Evolutionary conservation across 805 yeast species (phyloP).

Genomic region (Yamadazyma paraphyllophila): DNA sequence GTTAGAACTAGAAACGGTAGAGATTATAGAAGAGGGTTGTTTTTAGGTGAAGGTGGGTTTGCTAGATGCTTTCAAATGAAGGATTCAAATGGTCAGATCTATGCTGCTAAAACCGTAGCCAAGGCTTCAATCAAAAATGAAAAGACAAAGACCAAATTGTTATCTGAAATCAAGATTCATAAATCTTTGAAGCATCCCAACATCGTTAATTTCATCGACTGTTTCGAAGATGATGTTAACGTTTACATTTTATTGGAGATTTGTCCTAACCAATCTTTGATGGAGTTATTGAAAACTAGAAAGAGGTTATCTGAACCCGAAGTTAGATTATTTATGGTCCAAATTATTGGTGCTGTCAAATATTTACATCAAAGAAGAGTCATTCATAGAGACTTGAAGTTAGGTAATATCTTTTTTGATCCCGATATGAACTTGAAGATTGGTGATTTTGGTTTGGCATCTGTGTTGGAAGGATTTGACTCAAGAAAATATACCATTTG

Average conservation of each 20-base stretch:
- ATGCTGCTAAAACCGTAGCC: slow-evolving; percentile 97
- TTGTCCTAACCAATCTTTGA: slow-evolving; percentile 90
- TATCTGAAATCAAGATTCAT: slow-evolving; percentile 94
- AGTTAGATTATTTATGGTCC: slow-evolving; percentile 84
- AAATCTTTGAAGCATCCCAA: slow-evolving; percentile 85
- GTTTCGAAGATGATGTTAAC: slow-evolving; percentile 94
- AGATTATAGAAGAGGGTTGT: slow-evolving; percentile 86
- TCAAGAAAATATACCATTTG: slow-evolving; percentile 91
- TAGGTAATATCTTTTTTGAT: slow-evolving; percentile 94
- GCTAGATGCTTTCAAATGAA: slow-evolving; percentile 98
- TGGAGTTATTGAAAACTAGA: slow-evolving; percentile 87
- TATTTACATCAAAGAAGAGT: slow-evolving; percentile 91
- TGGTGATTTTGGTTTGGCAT: slow-evolving; percentile 98
- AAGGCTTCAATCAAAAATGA: slow-evolving; percentile 89
- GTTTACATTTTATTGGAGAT: slow-evolving; percentile 92
- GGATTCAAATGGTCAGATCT: slow-evolving; percentile 81
- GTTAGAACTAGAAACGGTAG: slow-evolving; percentile 84
- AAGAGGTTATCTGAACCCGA: slow-evolving; percentile 88
- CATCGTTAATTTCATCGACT: slow-evolving; percentile 89
- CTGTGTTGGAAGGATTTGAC: slow-evolving; percentile 66
- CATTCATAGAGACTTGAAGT: slow-evolving; percentile 91
- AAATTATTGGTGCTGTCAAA: slow-evolving; percentile 89
- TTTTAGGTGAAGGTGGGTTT: slow-evolving; percentile 97
- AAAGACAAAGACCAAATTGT: slow-evolving; percentile 79
- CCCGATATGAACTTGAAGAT: slow-evolving; percentile 90